Percentiles rank a stretch among this genome's conserved stretches.
Conservation (phyloP, 495 filamentous ascomycete species). For the Sordaria brevicollis region DNA sequence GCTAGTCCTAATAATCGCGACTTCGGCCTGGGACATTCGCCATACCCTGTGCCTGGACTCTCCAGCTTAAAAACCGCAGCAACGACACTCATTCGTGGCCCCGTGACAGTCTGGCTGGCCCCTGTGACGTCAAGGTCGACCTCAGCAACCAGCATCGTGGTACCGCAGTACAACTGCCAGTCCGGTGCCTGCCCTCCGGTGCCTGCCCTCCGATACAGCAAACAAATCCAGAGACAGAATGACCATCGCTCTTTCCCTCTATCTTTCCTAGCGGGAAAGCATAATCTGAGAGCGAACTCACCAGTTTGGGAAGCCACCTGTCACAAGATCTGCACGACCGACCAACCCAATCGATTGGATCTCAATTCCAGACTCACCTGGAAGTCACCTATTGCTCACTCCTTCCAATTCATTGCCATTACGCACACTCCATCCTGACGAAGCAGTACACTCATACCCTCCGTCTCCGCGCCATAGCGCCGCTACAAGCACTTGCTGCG, state of each 20-base stretch:
- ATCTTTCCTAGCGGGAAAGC: background rate
- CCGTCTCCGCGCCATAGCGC: background rate
- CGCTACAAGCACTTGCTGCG: background rate
- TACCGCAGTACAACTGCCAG: background rate
- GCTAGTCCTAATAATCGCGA: background rate
- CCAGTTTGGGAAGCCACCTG: background rate
- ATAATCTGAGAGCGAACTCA: background rate
- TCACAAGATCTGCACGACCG: background rate
- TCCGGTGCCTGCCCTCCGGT: background rate
- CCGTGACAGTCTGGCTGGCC: background rate
- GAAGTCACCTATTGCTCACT: background rate
- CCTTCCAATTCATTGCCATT: background rate
- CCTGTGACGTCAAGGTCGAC: background rate
- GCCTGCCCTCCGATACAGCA: background rate
- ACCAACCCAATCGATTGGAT: background rate
- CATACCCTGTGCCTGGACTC: background rate
- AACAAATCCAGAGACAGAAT: background rate
- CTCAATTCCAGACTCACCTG: background rate
- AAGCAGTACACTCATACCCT: background rate
- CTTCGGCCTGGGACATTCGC: background rate
- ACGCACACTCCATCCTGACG: background rate
- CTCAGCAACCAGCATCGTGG: background rate
- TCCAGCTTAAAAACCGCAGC: background rate
- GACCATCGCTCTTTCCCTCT: background rate
- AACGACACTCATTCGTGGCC: background rate